phyloP scores from a whole-genome alignment of 768 basidiomycete species.

The Baorangia bicolor region DNA sequence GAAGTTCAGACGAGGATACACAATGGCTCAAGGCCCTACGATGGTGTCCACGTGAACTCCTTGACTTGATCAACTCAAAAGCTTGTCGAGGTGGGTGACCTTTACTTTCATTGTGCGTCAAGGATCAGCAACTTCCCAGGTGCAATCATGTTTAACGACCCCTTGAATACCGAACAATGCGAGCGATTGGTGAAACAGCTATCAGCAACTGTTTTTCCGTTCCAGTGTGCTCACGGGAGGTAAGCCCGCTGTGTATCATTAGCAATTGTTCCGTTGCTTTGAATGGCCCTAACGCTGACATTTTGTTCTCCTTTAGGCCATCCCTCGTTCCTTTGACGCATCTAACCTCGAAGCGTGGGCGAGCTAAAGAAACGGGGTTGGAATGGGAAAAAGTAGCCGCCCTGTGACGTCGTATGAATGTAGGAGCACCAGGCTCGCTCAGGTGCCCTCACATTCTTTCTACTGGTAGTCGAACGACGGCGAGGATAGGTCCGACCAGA shows the following conservation, averaged over 20 bases:
- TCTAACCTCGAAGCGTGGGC: conserved; percentile 20
- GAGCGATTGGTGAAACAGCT: conserved; percentile 64
- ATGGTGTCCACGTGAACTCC: conserved; percentile 77
- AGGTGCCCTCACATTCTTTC: neutral
- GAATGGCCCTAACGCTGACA: neutral
- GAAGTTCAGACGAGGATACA: conserved; percentile 20
- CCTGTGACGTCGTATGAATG: conserved; percentile 11
- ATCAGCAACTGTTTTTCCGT: conserved; percentile 75
- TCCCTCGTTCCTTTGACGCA: conserved; percentile 51
- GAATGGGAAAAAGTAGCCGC: conserved; percentile 27
- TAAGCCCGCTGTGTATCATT: conserved; percentile 21
- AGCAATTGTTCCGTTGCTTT: neutral
- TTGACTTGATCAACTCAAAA: conserved; percentile 90
- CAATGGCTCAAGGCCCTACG: conserved; percentile 72
- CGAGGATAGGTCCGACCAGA: neutral
- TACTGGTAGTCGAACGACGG: neutral
- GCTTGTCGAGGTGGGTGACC: conserved; percentile 80
- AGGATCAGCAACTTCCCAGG: conserved; percentile 45
- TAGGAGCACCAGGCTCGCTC: neutral
- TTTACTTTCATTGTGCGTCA: neutral
- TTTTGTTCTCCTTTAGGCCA: conserved; percentile 37
- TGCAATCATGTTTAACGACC: conserved; percentile 97
- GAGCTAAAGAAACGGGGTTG: conserved; percentile 9
- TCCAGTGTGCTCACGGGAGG: conserved; percentile 97
- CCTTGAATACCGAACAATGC: conserved; percentile 67